Evolutionary conservation across 805 yeast genomes (phyloP), one percentile per base, ranked within the genome.

Genomic region (Sungouiozyma intestinalis): DNA sequence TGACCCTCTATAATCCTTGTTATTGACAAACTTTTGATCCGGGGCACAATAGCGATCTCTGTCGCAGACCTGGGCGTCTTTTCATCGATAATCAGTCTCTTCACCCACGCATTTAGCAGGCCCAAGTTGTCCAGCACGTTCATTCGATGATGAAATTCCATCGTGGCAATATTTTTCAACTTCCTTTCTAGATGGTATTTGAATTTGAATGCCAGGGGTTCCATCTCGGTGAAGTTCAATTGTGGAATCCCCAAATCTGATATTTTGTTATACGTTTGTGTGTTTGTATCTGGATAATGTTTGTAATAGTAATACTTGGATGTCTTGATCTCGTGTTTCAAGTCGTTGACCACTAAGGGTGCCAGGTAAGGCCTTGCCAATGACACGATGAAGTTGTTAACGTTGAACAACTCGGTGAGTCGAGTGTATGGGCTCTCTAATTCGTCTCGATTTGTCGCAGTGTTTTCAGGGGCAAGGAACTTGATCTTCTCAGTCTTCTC

Each of bases 351-450:
- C 35, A 92, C 73, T 43, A 90, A 67, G 1, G 97, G 97, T 0
- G 96, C 95, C 51, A 90, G 67, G 54, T 90, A 92, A 0, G 97
- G 97, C 47, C 97, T 72, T 7, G 97, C 95, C 49, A 90, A 69
- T 16, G 96, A 85, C 1, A 88, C 88, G 24, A 92, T 71, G 55
- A 86, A 90, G 61, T 88, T 94, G 62, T 92, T 92, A 18, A 92
- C 97, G 53, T 92, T 92, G 67, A 90, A 92, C 45, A 90, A 70
- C 59, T 92, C 97, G 0, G 96, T 82, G 38, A 90, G 71, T 42
- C 95, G 68, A 1, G 92, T 83, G 57, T 90, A 90, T 0, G 97
- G 95, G 9, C 81, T 76, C 34, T 73, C 71, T 51, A 71, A 57
- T 51, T 75, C 55, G 42, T 66, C 52, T 50, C 68, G 41, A 58